Percentiles rank a stretch among this genome's conserved stretches.
Conservation (phyloP, 768 basidiomycete genomes). For the Amanita muscaria region DNA sequence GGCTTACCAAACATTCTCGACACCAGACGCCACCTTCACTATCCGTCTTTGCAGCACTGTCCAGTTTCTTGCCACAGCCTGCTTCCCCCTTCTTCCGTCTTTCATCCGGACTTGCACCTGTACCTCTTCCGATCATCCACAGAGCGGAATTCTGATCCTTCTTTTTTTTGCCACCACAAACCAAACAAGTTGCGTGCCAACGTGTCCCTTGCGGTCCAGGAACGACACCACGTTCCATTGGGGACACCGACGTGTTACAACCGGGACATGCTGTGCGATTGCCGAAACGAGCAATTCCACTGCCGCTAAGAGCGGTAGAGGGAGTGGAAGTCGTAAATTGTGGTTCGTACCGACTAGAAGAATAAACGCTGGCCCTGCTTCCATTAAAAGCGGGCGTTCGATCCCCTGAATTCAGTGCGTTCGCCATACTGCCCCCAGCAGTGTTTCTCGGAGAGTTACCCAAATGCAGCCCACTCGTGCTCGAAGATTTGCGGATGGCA, state of each 20-base stretch:
- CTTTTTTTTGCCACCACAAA: conserved; percentile 69
- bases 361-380: conserved; percentile 3
- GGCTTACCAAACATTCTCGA: conserved; percentile 69
- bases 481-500: conserved; percentile 27
- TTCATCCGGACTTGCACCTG: conserved; percentile 14
- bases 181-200: conserved; percentile 73
- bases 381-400: neutral
- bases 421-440: neutral
- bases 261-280: conserved; percentile 61
- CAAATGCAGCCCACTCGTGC: conserved; percentile 15
- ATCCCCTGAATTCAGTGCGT: neutral
- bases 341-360: conserved; percentile 22
- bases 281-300: conserved; percentile 45
- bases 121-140: conserved; percentile 27
- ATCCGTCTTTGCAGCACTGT: conserved; percentile 74
- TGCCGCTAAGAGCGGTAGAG: conserved; percentile 23
- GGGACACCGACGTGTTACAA: conserved; percentile 63
- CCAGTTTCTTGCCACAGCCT: conserved; percentile 77
- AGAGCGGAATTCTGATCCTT: conserved; percentile 20
- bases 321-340: conserved; percentile 17
- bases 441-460: conserved; percentile 8
- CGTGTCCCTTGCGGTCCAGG: conserved; percentile 75
- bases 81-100: conserved; percentile 49
- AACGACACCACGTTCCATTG: conserved; percentile 81
- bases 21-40: conserved; percentile 71